phyloP scores from a whole-genome alignment of 2,329 filamentous ascomycete genomes.

The Xylariales sp. region DNA sequence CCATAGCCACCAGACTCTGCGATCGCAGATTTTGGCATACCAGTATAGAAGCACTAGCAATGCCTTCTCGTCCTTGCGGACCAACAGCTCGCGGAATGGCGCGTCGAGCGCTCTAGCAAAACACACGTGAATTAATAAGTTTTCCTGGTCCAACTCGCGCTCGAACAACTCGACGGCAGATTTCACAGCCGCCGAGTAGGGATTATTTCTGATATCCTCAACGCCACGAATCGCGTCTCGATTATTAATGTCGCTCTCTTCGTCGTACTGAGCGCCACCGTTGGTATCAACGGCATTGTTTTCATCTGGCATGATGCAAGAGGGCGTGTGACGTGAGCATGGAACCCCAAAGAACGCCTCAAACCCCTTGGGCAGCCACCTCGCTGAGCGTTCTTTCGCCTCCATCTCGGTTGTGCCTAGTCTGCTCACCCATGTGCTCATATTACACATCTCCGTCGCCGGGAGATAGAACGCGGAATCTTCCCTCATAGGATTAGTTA shows the following conservation, averaged over 20 bases:
- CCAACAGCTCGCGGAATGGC: conserved; percentile 58
- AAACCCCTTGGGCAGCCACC: neutral
- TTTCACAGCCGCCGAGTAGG: conserved; percentile 14
- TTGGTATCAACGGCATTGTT: neutral
- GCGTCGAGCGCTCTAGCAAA: conserved; percentile 60
- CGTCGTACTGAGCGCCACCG: neutral
- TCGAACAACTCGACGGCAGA: neutral
- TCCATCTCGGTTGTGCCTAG: neutral
- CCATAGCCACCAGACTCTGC: conserved; percentile 60
- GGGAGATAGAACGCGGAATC: conserved; percentile 62
- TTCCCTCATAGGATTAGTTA: conserved; percentile 60
- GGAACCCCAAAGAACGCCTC: neutral
- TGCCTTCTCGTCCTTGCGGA: conserved; percentile 63
- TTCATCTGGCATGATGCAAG: neutral
- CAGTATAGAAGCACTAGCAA: conserved; percentile 68
- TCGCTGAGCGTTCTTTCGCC: neutral
- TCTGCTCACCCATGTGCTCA: neutral
- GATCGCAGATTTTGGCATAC: conserved; percentile 61
- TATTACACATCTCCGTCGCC: conserved; percentile 44
- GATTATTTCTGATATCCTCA: neutral
- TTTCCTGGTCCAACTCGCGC: conserved; percentile 40
- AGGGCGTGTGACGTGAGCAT: neutral
- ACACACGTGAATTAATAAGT: conserved; percentile 57
- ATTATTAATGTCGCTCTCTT: neutral
- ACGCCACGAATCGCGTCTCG: neutral